These are phyloP conservation scores for Candolleomyces efflorescens DNA, from an alignment of 768 basidiomycete genomes.

Conservation along the genomic window DNA sequence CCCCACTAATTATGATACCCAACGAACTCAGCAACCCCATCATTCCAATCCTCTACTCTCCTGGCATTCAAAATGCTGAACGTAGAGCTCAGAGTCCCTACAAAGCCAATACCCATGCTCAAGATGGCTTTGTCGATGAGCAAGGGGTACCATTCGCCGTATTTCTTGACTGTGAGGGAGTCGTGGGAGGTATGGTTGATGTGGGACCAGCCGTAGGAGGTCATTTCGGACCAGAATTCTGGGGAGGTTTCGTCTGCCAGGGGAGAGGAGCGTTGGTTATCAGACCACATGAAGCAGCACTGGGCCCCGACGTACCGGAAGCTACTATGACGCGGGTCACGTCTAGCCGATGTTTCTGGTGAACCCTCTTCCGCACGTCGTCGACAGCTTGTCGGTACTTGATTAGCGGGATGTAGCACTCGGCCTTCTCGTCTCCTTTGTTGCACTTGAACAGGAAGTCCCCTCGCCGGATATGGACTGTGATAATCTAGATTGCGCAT, in stretches of 20 bases:
- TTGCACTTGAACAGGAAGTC: not conserved
- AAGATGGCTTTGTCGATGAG: not conserved
- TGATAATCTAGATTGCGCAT: not conserved
- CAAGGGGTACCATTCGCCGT: not conserved
- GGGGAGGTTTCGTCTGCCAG: not conserved
- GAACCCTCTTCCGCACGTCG: not conserved
- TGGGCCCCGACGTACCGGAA: not conserved
- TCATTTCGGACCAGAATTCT: not conserved
- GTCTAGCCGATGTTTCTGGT: not conserved
- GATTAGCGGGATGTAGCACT: not conserved
- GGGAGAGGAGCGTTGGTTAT: not conserved
- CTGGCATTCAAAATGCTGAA: not conserved
- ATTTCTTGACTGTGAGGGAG: not conserved
- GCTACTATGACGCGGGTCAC: not conserved
- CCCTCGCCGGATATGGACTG: not conserved
- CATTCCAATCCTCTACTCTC: constrained; percentile 3
- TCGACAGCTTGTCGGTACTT: not conserved
- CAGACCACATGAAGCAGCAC: too few species aligned
- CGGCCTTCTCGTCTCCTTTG: not conserved
- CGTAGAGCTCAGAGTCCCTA: not conserved
- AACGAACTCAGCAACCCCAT: not conserved
- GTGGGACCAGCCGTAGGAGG: not conserved
- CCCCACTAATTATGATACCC: too few species aligned
- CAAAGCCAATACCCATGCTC: not conserved
- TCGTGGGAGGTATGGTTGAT: not conserved